Conservation (phyloP, 305 asterid genomes). For the Coffea humblotiana region DNA sequence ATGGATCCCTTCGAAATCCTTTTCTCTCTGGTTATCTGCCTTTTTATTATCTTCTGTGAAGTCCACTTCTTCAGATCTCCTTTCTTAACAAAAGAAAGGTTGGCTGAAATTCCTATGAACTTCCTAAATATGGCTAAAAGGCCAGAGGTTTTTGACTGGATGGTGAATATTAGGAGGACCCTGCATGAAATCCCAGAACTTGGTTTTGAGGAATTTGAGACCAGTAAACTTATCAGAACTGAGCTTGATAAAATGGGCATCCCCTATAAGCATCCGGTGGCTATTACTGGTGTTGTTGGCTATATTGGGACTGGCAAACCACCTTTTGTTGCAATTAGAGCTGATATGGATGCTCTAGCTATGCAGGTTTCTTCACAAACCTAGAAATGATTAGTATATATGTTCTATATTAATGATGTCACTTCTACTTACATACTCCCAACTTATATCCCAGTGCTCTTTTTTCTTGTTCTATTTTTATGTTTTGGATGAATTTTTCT, state of each 20-base stretch:
- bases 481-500: background rate
- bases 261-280: constrained; percentile 45
- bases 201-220: constrained; percentile 62
- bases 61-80: constrained; percentile 25
- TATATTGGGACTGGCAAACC: constrained; percentile 58
- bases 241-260: constrained; percentile 65
- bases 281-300: constrained; percentile 61
- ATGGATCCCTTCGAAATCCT: constrained; percentile 32
- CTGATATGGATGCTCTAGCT: constrained; percentile 74
- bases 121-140: constrained; percentile 48
- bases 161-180: constrained; percentile 51
- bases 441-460: background rate
- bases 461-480: background rate
- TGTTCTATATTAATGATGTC: too few species aligned
- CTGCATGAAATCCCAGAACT: constrained; percentile 68
- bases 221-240: constrained; percentile 53
- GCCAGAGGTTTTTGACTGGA: constrained; percentile 41
- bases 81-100: constrained; percentile 30
- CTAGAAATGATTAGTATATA: too few species aligned
- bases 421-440: too few species aligned
- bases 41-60: constrained; percentile 14
- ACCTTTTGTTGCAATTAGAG: constrained; percentile 69
- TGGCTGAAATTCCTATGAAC: constrained; percentile 35
- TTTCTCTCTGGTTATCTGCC: constrained; percentile 21
- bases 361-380: constrained; percentile 39